Evolutionary conservation across 768 basidiomycete genomes (phyloP), one percentile per base, ranked within the genome.

Genomic region (Tulasnella sp.): DNA sequence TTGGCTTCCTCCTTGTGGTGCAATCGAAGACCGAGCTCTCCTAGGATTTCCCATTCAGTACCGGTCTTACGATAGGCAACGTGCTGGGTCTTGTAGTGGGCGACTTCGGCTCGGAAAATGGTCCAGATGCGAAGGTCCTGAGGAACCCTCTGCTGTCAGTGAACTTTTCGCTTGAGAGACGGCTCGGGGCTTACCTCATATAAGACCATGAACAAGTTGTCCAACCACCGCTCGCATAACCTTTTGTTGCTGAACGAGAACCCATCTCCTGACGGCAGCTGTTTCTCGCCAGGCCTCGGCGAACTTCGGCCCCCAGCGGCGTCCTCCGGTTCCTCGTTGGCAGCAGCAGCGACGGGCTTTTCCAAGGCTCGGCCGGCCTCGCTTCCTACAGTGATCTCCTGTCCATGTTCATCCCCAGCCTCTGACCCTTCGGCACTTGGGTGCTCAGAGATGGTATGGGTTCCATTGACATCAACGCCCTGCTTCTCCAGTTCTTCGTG

Each of bases 1-100:
- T 99, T 99, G 42, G 95, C 96, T 81, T 99, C 97, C 81, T 99
- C 97, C 82, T 94, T 96, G 85, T 99, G 97, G 81, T 97, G 93
- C 75, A 99, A 83, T n/a, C 97, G 90, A 67, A 92, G 80, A 9
- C 96, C 97, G 29, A 99, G 85, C 81, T 99, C 97, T 11, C 97
- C 97, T 31, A 99, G 86, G 67, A 99, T 97, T 84, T 99, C 97
- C 97, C 97, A 99, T 83, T 99, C 97, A 25, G 94, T 83, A 0
- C 93, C 95, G 0, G 97, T 98, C 85, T 99, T 99, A 77, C 95
- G 90, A 82, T 99, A 99, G 0, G 96, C 96, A 76, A 99, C 93
- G 79, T 97, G 96, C 82, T 99, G 97, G 2, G 95, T 96, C 82
- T 97, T 99, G 88, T 97, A 99, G 82, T 99, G 97, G 0, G 96